Evolutionary conservation across 2,329 filamentous ascomycete genomes (phyloP).

Genomic region (Pezicula rhizophila): DNA sequence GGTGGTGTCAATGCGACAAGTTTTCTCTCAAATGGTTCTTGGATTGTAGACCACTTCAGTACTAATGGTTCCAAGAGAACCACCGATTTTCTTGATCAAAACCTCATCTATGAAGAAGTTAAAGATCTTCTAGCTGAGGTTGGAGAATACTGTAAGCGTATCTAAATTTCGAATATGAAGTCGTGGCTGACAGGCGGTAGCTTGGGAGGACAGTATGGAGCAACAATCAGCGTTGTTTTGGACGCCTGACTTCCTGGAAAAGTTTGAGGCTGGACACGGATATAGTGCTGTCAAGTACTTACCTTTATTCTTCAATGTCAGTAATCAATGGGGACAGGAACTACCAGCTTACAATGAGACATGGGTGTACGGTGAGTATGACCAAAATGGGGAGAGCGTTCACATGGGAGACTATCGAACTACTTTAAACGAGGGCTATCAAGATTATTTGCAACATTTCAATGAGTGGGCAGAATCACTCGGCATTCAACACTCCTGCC

Average conservation of each 20-base stretch:
- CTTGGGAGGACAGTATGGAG: slow-evolving; percentile 31
- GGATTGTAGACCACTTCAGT: slow-evolving; percentile 15
- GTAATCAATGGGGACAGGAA: background rate
- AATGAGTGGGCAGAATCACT: slow-evolving; percentile 24
- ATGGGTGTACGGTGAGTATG: background rate
- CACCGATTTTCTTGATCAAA: slow-evolving; percentile 2
- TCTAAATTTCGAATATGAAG: background rate
- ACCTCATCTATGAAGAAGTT: background rate
- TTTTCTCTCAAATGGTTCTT: slow-evolving; percentile 29
- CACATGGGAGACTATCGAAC: slow-evolving; percentile 1
- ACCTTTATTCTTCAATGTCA: slow-evolving; percentile 25
- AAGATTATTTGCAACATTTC: slow-evolving; percentile 26
- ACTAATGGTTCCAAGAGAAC: background rate
- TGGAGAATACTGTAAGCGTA: slow-evolving; percentile 16
- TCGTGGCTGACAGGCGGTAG: background rate
- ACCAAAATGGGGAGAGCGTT: background rate
- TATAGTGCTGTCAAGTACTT: slow-evolving; percentile 29
- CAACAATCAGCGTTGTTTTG: slow-evolving; percentile 29
- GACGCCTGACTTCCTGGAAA: slow-evolving; percentile 26
- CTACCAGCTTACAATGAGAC: background rate
- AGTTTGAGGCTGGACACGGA: slow-evolving; percentile 27
- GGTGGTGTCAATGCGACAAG: slow-evolving; percentile 14
- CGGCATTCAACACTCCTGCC: slow-evolving; percentile 30
- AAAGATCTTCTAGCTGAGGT: background rate
- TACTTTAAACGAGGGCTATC: slow-evolving; percentile 9